These are phyloP conservation scores for Leucosporidium yakuticum DNA, from an alignment of 768 basidiomycete species.

Conservation along the genomic window DNA sequence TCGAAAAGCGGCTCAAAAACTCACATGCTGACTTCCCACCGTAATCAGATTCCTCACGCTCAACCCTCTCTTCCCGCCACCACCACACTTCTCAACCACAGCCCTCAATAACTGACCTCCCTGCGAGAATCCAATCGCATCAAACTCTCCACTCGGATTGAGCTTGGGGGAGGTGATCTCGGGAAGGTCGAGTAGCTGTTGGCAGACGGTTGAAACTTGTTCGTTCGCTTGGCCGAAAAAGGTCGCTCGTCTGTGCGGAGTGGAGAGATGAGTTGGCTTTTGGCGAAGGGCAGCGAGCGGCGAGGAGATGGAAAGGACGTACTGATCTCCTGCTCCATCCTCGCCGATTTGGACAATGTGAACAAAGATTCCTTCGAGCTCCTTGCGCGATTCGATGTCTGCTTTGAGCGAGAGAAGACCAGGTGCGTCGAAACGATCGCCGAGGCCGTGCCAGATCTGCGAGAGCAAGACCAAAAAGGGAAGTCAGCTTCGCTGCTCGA, in stretches of 20 bases:
- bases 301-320: constrained; percentile 31
- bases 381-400: constrained; percentile 39
- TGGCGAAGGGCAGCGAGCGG: not conserved
- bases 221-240: constrained; percentile 44
- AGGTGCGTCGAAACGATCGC: constrained; percentile 43
- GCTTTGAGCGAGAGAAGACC: constrained; percentile 43
- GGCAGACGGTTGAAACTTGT: constrained; percentile 41
- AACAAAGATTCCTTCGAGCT: constrained; percentile 42
- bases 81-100: constrained; percentile 44
- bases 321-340: constrained; percentile 43
- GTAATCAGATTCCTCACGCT: constrained; percentile 45
- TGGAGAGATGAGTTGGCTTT: not conserved
- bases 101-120: constrained; percentile 46
- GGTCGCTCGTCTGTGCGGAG: constrained; percentile 20
- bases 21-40: constrained; percentile 39
- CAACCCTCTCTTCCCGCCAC: constrained; percentile 11
- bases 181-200: constrained; percentile 39
- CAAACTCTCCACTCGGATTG: constrained; percentile 39
- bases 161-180: constrained; percentile 39
- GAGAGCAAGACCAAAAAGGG: not conserved
- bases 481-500: no score
- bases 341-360: constrained; percentile 42
- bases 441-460: constrained; percentile 47
- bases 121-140: constrained; percentile 48
- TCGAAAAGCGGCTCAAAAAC: not conserved